phyloP scores from a whole-genome alignment of 2,329 filamentous ascomycete species.

The Cytospora piceae region DNA sequence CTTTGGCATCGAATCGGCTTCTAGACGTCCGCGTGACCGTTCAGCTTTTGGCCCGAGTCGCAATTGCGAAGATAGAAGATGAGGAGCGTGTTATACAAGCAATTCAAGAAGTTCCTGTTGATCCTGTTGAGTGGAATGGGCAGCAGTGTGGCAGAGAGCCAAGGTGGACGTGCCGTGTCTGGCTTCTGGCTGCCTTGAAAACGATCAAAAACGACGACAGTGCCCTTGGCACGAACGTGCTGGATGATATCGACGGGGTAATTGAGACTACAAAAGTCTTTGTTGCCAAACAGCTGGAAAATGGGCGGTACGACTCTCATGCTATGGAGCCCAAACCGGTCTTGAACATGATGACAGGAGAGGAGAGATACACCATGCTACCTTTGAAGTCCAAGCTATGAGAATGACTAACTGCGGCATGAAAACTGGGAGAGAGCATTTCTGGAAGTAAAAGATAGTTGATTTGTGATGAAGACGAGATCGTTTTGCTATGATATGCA shows the following conservation, averaged over 20 bases:
- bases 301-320: background rate
- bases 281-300: background rate
- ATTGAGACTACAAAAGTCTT: constrained; percentile 10
- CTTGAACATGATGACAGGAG: constrained; percentile 5
- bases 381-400: background rate
- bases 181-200: constrained; percentile 7
- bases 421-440: no score
- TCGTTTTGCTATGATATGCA: no score
- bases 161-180: constrained; percentile 11
- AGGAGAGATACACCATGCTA: background rate
- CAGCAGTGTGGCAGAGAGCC: background rate
- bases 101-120: background rate
- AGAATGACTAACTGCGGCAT: no score
- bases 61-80: constrained; percentile 6
- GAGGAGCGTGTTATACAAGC: background rate
- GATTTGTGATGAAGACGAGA: no score
- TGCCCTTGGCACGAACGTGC: background rate
- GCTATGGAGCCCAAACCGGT: constrained; percentile 8
- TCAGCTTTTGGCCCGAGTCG: background rate
- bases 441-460: no score
- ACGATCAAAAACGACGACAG: background rate
- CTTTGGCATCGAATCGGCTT: background rate
- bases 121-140: background rate
- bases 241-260: constrained; percentile 6
- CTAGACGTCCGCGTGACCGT: constrained; percentile 5